Base-by-base conservation (phyloP, 768 basidiomycete species). In the Piloderma croceum region DNA sequence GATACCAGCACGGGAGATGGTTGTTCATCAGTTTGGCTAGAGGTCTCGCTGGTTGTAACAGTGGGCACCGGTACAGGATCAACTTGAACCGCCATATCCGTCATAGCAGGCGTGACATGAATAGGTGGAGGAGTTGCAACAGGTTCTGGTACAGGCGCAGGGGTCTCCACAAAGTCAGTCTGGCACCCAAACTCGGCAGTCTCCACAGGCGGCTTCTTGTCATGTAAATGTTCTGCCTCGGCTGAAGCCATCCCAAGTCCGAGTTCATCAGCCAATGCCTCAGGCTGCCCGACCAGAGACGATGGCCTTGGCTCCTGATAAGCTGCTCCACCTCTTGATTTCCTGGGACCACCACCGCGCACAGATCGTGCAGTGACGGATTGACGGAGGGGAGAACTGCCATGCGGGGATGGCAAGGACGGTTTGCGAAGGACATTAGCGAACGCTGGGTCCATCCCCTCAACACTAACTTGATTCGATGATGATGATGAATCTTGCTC, bases 371-470 rank as follows among this genome's bases (percentile, higher is more conserved):
- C 63, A 36, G 81, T 66, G 24, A 77, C 63, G 25, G 77, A 71
- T 38, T 74, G 76, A 31, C 81, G 77, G 12, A 84, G 65, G 32
- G 84, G 83, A 50, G 80, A 83, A 13, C 68, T 64, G 41, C 67
- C 56, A 24, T 73, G 71, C 3, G 57, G 60, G 29, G 62, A 65
- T 34, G 62, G 58, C 15, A 65, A 70, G 0, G 63, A 59, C 4
- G 72, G 62, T 29, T 81, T 79, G 41, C 76, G 76, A 33, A 90
- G 76, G 11, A 89, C 71, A 44, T 85, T 86, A 39, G 88, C 87
- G 53, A 88, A 92, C 1, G 65, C 73, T 7, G 90, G 90, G 46
- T 91, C 90, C 83, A 92, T 87, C 32, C 87, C 88, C 41, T 90
- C 87, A 4, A 88, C 74, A 50, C 81, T 86, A 5, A 76, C 76